Percentiles rank a stretch among this genome's conserved stretches.
Conservation (phyloP, 208 protist genomes). For the Leptomonas seymouri region DNA sequence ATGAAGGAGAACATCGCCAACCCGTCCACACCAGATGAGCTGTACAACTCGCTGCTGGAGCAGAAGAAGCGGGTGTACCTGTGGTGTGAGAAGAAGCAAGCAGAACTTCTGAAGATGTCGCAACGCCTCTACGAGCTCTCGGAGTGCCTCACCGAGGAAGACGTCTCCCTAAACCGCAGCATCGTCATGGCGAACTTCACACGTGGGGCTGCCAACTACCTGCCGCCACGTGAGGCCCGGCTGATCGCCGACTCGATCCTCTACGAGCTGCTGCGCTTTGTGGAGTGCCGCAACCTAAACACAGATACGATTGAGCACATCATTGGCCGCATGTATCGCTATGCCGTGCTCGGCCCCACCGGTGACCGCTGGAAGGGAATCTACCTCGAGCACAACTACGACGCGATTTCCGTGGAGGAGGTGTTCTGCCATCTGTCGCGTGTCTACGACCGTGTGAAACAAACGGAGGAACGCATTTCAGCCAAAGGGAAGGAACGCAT, state of each 20-base stretch:
- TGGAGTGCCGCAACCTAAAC: constrained; percentile 86
- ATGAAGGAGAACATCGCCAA: constrained; percentile 91
- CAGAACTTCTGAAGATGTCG: constrained; percentile 60
- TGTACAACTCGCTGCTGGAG: constrained; percentile 66
- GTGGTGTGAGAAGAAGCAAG: constrained; percentile 76
- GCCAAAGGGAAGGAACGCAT: constrained; percentile 56
- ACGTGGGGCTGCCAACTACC: constrained; percentile 12
- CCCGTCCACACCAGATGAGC: constrained; percentile 75
- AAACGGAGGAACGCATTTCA: constrained; percentile 69
- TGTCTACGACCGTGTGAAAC: constrained; percentile 77
- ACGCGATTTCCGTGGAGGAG: constrained; percentile 65
- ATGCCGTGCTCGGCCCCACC: constrained; percentile 81
- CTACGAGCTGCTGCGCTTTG: constrained; percentile 83
- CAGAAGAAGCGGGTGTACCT: constrained; percentile 75
- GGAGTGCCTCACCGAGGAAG: constrained; percentile 65
- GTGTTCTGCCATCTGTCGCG: constrained; percentile 74
- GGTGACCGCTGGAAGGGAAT: constrained; percentile 84
- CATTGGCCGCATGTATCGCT: constrained; percentile 86
- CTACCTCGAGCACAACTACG: constrained; percentile 59
- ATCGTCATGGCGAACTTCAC: constrained; percentile 29
- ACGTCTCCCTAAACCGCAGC: constrained; percentile 40
- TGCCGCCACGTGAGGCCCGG: constrained; percentile 60
- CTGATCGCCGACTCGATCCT: constrained; percentile 75
- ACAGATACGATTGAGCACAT: constrained; percentile 90
- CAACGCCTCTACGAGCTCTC: constrained; percentile 61